Evolutionary conservation across 768 basidiomycete genomes (phyloP), one percentile per base, ranked within the genome.

Genomic region (Fibroporia radiculosa): DNA sequence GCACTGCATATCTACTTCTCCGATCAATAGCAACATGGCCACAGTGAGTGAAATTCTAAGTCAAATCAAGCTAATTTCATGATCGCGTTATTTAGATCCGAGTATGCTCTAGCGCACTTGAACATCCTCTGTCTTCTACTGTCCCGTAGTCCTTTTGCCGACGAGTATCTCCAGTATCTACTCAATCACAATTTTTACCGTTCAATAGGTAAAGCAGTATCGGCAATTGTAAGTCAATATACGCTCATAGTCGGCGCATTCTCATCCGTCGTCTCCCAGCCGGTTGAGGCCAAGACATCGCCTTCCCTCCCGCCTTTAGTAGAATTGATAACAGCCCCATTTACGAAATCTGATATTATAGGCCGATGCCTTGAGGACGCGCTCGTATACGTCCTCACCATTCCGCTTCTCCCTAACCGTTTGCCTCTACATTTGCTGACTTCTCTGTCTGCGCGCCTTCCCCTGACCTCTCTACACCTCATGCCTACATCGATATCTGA

Each of bases 331-430:
- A 71, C 71, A 0, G 48, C 59, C 36, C 55, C 75, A 59, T 33
- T 73, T 70, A 19, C 63, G 56, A 10, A 62, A 53, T 56, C 52
- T 56, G 53, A 57, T 1, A 42, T 54, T 34, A 68, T 66, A 52
- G 22, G 60, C 5, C 52, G 49, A 48, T 60, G 68, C 33, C 55
- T 82, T 13, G 50, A 62, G 24, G 56, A 61, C 14, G 54, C 85
- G 23, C 52, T 86, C 42, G 56, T 66, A 13, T 62, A 67, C 48
- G 76, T 93, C 44, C 68, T 95, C 46, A 73, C 82, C 1, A 68
- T 93, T 34, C 84, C 87, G 0, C 65, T 90, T 0, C 72, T 97
- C 0, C 90, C 89, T 1, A 84, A 87, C 61, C 83, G 79, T 6
- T 67, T 85, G 36, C 84, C 78, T 27, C 67, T 81, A 18, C 60